Percentiles rank a stretch among this genome's conserved stretches.
These are phyloP conservation scores for Annulohypoxylon truncatum DNA, from an alignment of 2,329 filamentous ascomycete species.

Conservation along the genomic window DNA sequence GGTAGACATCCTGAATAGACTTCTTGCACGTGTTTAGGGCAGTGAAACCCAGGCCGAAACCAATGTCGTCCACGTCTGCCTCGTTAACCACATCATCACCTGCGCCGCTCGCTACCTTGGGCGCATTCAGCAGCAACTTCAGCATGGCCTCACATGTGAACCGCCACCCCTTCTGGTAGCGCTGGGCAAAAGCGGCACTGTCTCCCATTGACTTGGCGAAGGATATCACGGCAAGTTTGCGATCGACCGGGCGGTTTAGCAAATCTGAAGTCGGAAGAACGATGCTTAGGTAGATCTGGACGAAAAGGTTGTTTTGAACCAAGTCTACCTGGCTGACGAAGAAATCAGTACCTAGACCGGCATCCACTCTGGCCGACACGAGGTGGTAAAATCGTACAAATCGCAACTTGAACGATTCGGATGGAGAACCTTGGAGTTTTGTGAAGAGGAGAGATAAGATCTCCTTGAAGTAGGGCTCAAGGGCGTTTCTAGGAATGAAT, in stretches of 20 bases:
- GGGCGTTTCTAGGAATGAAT: slow-evolving; percentile 70
- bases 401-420: slow-evolving; percentile 85
- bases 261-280: slow-evolving; percentile 91
- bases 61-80: slow-evolving; percentile 92
- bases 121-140: slow-evolving; percentile 89
- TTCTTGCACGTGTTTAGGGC: slow-evolving; percentile 90
- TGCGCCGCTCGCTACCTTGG: slow-evolving; percentile 70
- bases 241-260: slow-evolving; percentile 85
- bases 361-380: slow-evolving; percentile 80
- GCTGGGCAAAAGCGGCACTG: slow-evolving; percentile 82
- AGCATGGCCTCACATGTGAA: slow-evolving; percentile 91
- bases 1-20: slow-evolving; percentile 80
- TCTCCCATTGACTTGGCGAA: slow-evolving; percentile 92
- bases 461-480: slow-evolving; percentile 82
- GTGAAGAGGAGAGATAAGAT: slow-evolving; percentile 87
- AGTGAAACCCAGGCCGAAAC: slow-evolving; percentile 95
- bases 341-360: slow-evolving; percentile 90
- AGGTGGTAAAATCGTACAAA: slow-evolving; percentile 97
- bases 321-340: slow-evolving; percentile 87
- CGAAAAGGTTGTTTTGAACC: slow-evolving; percentile 83
- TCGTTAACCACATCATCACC: slow-evolving; percentile 85
- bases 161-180: slow-evolving; percentile 89
- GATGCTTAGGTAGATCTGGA: slow-evolving; percentile 84
- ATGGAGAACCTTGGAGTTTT: slow-evolving; percentile 72
- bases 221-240: slow-evolving; percentile 92